A percentile compares a stretch with the other conserved stretches of the same genome.
phyloP scores from a whole-genome alignment of 805 yeast species.

The Phaffomyces thermotolerans region DNA sequence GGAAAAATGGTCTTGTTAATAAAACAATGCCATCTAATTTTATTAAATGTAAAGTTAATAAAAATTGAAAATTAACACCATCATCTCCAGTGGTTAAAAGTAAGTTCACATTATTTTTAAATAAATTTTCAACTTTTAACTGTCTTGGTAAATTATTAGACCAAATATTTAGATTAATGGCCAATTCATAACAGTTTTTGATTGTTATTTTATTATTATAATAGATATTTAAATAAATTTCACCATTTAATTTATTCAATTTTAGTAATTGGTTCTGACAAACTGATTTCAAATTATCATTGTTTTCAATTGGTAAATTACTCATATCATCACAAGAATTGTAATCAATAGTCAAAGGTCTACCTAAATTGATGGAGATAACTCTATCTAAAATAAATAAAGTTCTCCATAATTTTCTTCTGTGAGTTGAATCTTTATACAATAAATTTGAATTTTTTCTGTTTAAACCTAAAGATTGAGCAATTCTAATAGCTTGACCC shows the following conservation, averaged over 20 bases:
- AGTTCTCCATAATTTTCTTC: constrained; percentile 26
- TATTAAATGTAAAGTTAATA: constrained; percentile 26
- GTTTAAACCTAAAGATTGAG: constrained; percentile 33
- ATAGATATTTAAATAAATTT: constrained; percentile 25
- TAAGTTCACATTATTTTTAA: neutral
- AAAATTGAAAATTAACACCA: constrained; percentile 4
- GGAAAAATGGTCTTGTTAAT: constrained; percentile 30
- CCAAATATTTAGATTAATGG: constrained; percentile 24
- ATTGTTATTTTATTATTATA: constrained; percentile 21
- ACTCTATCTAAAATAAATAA: constrained; percentile 25
- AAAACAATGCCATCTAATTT: constrained; percentile 27
- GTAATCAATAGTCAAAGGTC: constrained; percentile 27
- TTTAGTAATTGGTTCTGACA: constrained; percentile 24
- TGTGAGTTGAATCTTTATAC: constrained; percentile 14
- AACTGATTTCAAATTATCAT: constrained; percentile 5
- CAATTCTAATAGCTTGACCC: constrained; percentile 31
- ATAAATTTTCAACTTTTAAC: constrained; percentile 1
- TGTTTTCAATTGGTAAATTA: constrained; percentile 10
- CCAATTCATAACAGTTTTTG: constrained; percentile 24
- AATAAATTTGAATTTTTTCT: constrained; percentile 26
- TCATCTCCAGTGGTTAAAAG: too few species aligned
- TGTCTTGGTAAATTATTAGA: constrained; percentile 3
- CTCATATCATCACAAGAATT: constrained; percentile 27
- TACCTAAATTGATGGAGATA: constrained; percentile 26
- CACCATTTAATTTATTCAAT: constrained; percentile 23